Base-by-base conservation (phyloP, 2,329 filamentous ascomycete genomes). In the Fusarium piperis region DNA sequence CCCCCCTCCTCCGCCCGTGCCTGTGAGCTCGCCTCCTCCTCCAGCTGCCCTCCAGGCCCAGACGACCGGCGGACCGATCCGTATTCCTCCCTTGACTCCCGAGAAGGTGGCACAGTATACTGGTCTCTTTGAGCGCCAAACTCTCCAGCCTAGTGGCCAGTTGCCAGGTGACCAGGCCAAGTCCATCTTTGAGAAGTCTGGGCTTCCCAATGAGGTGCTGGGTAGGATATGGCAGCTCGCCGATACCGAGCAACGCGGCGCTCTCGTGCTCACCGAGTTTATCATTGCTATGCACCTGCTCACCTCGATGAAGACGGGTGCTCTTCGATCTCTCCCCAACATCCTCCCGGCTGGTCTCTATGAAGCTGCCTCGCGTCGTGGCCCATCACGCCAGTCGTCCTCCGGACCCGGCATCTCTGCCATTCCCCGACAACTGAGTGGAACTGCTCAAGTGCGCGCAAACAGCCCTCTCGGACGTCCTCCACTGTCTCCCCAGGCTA, bases 251-350 rank as follows among this genome's bases (percentile, higher is more conserved):
- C 94, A 97, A 82, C 91, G 95, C 59, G 96, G 96, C 57, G 91
- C 92, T 33, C 87, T 99, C 36, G 93, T 95, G 64, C 87, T 91
- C 75, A 95, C 94, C 15, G 96, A 98, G 77, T 99, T 99, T 80
- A 93, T 97, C 78, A 97, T 99, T 78, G 96, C 96, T 51, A 99
- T 99, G 96, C 96, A 99, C 81, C 86, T 99, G 67, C 87, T 99
- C 69, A 95, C 94, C 15, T 97, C 94, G 13, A 94, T 94, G 83
- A 97, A 97, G 85, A 92, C 91, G 13, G 93, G 94, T 23, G 87
- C 91, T 32, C 88, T 99, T 80, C 91, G 94, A 71, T 90, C 89
- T 20, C 86, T 98, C 63, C 96, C 96, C 2, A 92, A 85, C 67
- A 89, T 92, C 28, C 88, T 99, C 3, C 96, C 96, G 7, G 90